A percentile compares a stretch with the other conserved stretches of the same genome.
Conservation (phyloP, 2,329 filamentous ascomycete species). For the Zasmidium citrigriseum region DNA sequence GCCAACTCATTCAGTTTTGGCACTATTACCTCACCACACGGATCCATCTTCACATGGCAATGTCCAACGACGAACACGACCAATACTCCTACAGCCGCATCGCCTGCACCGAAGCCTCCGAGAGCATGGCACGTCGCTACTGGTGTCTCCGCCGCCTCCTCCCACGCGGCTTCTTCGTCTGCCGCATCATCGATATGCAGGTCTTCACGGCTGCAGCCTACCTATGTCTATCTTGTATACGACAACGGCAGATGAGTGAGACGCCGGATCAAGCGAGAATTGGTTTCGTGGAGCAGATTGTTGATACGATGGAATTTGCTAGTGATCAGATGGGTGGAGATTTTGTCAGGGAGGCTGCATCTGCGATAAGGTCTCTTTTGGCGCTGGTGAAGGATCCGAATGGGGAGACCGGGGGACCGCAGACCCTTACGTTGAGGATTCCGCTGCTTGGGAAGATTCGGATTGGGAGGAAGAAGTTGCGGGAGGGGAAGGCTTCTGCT, state of each 20-base stretch:
- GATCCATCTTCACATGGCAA: slow-evolving; percentile 28
- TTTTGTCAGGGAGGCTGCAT: slow-evolving; percentile 23
- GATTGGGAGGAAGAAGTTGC: slow-evolving; percentile 14
- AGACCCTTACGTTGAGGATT: slow-evolving; percentile 16
- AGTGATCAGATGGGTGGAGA: slow-evolving; percentile 19
- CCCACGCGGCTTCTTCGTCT: slow-evolving; percentile 30
- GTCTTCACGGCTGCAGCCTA: slow-evolving; percentile 29
- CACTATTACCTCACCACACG: slow-evolving; percentile 29
- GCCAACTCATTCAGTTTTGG: slow-evolving; percentile 29
- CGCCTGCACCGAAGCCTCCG: slow-evolving; percentile 27
- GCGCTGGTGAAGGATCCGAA: slow-evolving; percentile 15
- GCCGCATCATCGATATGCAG: slow-evolving; percentile 30
- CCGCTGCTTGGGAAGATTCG: slow-evolving; percentile 25
- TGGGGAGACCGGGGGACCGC: slow-evolving; percentile 1
- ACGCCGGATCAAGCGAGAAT: background rate
- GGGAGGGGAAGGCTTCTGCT: background rate
- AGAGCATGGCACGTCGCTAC: slow-evolving; percentile 24
- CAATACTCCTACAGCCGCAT: slow-evolving; percentile 29
- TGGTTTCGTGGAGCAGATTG: slow-evolving; percentile 19
- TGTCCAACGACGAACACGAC: slow-evolving; percentile 25
- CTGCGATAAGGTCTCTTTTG: slow-evolving; percentile 21
- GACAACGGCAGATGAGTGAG: background rate
- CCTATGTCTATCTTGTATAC: slow-evolving; percentile 20
- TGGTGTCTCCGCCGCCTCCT: slow-evolving; percentile 20
- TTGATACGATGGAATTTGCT: slow-evolving; percentile 21